Evolutionary conservation across 495 filamentous ascomycete species (phyloP), one percentile per base, ranked within the genome.

Genomic region (Elaphomyces granulatus): DNA sequence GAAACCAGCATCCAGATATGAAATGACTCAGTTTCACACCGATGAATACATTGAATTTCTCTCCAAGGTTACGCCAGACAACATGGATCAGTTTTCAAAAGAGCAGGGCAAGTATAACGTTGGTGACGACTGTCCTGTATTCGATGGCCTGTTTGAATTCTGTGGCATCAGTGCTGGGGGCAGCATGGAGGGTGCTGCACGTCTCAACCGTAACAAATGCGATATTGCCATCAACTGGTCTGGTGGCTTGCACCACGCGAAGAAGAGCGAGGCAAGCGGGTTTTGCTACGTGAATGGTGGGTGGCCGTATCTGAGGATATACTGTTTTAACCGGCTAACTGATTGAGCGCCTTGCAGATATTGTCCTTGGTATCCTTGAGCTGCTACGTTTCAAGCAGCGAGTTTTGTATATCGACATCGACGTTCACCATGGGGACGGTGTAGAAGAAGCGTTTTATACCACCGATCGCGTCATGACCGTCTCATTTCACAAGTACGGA

Each of bases 11-110:
- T 88, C 84, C 19, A 86, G 83, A 42, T 80, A 81, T 46, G 90
- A 99, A 55, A 99, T 99, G 90, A 95, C 90, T 41, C 92, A 96
- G 56, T 99, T 96, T 54, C 90, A 99, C 59, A 95, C 90, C 6
- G 90, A 99, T 57, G 90, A 99, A 60, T 99, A 99, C 58, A 87
- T 99, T 51, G 92, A 99, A 40, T 99, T 99, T 59, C 66, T 99
- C 15, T 81, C 84, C 39, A 87, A 86, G 47, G 92, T 99, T 16
- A 96, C 90, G 0, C 92, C 90, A 3, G 90, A 96, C 56, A 99
- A 99, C 52, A 99, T 99, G 92, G 90, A 99, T 44, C 66, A 71
- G 15, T 96, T 81, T 49, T 72, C 80, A 36, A 83, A 90, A 43
- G 90, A 99, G 56, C 90, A 99, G 56, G 79, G 79, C 36, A 88